These are phyloP conservation scores for Ascochyta clinopodiicola DNA, from an alignment of 2,329 filamentous ascomycete species.

Conservation along the genomic window DNA sequence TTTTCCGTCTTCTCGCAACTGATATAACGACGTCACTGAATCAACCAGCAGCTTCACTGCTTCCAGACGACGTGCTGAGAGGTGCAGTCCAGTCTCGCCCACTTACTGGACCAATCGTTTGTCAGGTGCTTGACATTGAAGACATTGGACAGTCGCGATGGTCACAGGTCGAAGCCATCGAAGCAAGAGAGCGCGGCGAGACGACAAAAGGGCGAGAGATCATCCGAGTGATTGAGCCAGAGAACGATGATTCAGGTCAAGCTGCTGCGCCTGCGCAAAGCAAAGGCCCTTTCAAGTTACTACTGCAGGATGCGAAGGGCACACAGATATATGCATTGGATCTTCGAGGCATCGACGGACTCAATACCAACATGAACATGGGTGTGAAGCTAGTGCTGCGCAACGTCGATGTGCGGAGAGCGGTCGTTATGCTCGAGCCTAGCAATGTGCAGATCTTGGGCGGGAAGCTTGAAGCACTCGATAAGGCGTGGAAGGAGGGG, in stretches of 20 bases:
- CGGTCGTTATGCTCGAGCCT: conserved; percentile 79
- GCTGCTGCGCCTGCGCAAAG: conserved; percentile 36
- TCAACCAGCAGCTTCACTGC: conserved; percentile 50
- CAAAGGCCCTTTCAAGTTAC: conserved; percentile 76
- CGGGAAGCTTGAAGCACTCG: conserved; percentile 82
- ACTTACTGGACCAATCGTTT: conserved; percentile 68
- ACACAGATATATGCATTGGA: conserved; percentile 78
- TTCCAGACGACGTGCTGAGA: conserved; percentile 66
- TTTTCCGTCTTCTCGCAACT: conserved; percentile 78
- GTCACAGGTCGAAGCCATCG: conserved; percentile 85
- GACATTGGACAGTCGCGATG: conserved; percentile 81
- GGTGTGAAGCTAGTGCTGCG: conserved; percentile 81
- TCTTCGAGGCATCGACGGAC: conserved; percentile 67
- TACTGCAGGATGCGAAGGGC: conserved; percentile 76
- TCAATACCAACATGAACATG: conserved; percentile 73
- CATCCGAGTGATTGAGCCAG: conserved; percentile 69
- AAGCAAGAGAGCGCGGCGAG: conserved; percentile 75
- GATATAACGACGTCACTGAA: conserved; percentile 72
- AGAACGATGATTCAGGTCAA: conserved; percentile 49
- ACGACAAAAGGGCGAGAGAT: conserved; percentile 79
- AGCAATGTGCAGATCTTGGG: conserved; percentile 75
- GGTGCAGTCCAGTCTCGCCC: conserved; percentile 62
- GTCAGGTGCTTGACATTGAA: conserved; percentile 86
- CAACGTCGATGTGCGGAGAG: conserved; percentile 72
- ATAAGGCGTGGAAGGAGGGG: conserved; percentile 76